A percentile compares a stretch with the other conserved stretches of the same genome.
Evolutionary conservation across 495 filamentous ascomycete species (phyloP).

Genomic region (Neurospora sp.): DNA sequence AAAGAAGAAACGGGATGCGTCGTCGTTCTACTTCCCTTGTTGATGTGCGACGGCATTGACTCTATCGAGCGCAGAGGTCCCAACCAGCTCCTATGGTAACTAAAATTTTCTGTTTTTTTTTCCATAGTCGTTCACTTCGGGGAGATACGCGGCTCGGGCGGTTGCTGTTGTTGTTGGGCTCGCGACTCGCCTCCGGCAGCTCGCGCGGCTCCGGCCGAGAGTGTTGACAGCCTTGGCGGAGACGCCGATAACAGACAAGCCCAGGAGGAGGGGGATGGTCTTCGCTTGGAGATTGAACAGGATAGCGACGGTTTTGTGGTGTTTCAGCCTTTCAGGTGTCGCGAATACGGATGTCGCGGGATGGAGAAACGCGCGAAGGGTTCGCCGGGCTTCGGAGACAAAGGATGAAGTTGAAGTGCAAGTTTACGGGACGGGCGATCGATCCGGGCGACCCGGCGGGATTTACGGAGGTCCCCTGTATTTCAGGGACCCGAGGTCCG

Average conservation of each 20-base stretch:
- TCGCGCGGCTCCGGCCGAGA: constrained; percentile 3
- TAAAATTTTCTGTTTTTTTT: no score
- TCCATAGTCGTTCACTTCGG: no score
- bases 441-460: not conserved
- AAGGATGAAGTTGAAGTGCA: not conserved
- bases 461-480: not conserved
- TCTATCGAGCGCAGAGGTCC: no score
- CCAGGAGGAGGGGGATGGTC: not conserved
- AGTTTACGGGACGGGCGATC: not conserved
- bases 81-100: no score
- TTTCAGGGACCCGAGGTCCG: not conserved
- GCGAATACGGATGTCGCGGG: not conserved
- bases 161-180: not conserved
- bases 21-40: not conserved
- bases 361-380: not conserved
- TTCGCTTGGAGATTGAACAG: not conserved
- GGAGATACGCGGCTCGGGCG: not conserved
- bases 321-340: not conserved
- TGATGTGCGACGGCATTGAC: no score
- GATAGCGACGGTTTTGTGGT: not conserved
- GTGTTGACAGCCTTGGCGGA: not conserved
- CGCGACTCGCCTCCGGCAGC: not conserved
- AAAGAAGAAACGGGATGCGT: no score
- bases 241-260: not conserved
- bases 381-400: not conserved